These are phyloP conservation scores for Leptomonas seymouri DNA, from an alignment of 208 protist species.

Conservation along the genomic window DNA sequence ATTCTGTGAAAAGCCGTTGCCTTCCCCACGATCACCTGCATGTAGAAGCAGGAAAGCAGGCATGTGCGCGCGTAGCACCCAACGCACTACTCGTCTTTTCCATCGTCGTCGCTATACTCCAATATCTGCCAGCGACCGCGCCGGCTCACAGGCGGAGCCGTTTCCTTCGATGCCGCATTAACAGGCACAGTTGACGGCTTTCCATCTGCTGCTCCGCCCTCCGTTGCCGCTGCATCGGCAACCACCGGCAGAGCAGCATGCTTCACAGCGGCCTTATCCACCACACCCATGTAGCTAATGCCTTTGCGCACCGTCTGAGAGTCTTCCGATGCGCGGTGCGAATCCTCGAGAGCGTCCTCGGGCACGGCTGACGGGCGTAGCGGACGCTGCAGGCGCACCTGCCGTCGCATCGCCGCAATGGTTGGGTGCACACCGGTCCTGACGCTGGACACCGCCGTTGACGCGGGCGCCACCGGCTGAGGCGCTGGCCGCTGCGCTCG, in stretches of 20 bases:
- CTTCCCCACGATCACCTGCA: neutral
- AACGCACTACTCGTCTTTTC: slow-evolving; percentile 18
- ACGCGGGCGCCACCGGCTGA: neutral
- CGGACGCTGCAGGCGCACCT: slow-evolving; percentile 39
- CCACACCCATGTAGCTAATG: neutral
- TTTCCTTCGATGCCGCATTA: slow-evolving; percentile 22
- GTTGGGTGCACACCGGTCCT: neutral
- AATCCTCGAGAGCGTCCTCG: slow-evolving; percentile 23
- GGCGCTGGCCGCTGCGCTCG: neutral
- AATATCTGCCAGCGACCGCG: slow-evolving; percentile 72
- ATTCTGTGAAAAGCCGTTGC: too few relatives aligned
- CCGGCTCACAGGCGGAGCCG: slow-evolving; percentile 29
- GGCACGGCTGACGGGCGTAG: slow-evolving; percentile 32
- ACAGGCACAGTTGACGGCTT: neutral
- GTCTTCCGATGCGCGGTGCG: neutral
- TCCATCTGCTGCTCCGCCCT: neutral
- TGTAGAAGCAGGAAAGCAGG: neutral
- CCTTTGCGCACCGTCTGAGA: neutral
- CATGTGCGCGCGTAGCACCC: neutral
- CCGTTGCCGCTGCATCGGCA: neutral
- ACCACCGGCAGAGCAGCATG: neutral
- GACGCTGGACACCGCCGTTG: neutral
- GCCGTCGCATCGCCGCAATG: slow-evolving; percentile 25
- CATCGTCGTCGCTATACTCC: slow-evolving; percentile 73
- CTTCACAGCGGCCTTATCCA: neutral